Conservation (phyloP, 768 basidiomycete species). For the Strobilomyces dryophilus region DNA sequence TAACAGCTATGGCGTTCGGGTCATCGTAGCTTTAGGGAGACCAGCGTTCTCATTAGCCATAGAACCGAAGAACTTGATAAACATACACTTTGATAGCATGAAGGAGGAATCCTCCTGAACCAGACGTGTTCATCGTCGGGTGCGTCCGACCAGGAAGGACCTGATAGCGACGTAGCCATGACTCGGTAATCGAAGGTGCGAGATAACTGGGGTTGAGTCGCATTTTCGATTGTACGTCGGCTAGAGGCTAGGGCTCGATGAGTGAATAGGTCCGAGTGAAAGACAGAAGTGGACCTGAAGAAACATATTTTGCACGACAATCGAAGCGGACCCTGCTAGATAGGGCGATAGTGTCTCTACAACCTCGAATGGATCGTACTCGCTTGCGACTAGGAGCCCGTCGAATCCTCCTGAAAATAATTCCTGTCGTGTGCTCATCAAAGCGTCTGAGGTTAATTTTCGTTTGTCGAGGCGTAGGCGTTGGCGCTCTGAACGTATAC, state of each 20-base stretch:
- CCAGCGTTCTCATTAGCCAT: neutral
- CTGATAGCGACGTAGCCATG: conserved; percentile 89
- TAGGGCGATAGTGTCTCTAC: conserved; percentile 70
- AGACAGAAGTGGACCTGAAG: conserved; percentile 49
- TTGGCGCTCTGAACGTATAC: conserved; percentile 69
- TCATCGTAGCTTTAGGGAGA: conserved; percentile 53
- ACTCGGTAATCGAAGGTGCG: conserved; percentile 76
- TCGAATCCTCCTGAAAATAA: conserved; percentile 88
- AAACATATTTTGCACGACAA: conserved; percentile 84
- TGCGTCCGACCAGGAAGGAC: conserved; percentile 96
- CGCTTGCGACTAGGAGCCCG: conserved; percentile 78
- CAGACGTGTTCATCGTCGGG: conserved; percentile 88
- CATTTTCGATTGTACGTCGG: conserved; percentile 70
- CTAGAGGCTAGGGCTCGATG: conserved; percentile 50
- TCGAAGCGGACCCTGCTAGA: conserved; percentile 78
- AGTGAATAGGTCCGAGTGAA: conserved; percentile 3
- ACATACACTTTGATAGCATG: conserved; percentile 82
- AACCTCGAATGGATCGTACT: conserved; percentile 83
- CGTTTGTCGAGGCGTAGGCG: conserved; percentile 71
- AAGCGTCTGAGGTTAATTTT: conserved; percentile 58
- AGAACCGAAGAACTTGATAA: neutral
- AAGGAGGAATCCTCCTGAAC: conserved; percentile 84
- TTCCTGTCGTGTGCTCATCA: conserved; percentile 68
- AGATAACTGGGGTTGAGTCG: conserved; percentile 65
- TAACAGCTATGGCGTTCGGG: conserved; percentile 52